Percentiles rank a stretch among this genome's conserved stretches.
Conservation (phyloP, 192 early-diverging fungal genomes). For the Mortierella alpina region DNA sequence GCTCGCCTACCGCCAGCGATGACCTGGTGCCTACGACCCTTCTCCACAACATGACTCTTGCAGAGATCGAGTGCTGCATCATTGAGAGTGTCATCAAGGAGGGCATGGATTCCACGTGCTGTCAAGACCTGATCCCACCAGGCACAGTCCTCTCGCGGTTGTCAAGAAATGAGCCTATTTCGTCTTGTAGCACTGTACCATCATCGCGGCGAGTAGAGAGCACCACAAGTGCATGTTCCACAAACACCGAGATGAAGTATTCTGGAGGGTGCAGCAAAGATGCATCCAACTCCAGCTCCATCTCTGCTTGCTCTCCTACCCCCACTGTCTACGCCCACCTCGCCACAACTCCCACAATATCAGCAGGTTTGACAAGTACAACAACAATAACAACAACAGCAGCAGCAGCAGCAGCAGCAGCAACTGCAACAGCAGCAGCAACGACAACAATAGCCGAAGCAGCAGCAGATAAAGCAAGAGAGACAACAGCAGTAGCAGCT, state of each 20-base stretch:
- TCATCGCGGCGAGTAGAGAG: background rate
- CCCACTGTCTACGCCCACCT: too few relatives aligned
- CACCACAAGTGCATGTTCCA: background rate
- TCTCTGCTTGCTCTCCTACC: too few relatives aligned
- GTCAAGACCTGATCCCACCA: conserved; percentile 16
- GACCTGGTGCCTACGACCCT: too few relatives aligned
- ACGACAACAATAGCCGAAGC: background rate
- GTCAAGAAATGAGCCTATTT: background rate
- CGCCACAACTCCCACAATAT: too few relatives aligned
- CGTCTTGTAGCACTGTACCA: background rate
- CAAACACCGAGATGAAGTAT: background rate
- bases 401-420: background rate
- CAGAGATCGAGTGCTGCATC: conserved; percentile 22
- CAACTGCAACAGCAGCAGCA: background rate
- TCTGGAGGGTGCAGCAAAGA: background rate
- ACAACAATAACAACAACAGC: background rate
- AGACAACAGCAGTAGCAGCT: background rate
- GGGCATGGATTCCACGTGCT: conserved; percentile 23
- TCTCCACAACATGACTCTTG: background rate
- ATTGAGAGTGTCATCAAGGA: background rate
- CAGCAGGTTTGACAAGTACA: background rate
- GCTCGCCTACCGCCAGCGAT: too few relatives aligned
- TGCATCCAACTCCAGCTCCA: background rate
- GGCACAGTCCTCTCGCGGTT: background rate
- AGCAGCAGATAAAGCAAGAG: background rate